Evolutionary conservation across 225 moss, liverwort and hornwort species (phyloP).

Genomic region (Neckera pumila): DNA sequence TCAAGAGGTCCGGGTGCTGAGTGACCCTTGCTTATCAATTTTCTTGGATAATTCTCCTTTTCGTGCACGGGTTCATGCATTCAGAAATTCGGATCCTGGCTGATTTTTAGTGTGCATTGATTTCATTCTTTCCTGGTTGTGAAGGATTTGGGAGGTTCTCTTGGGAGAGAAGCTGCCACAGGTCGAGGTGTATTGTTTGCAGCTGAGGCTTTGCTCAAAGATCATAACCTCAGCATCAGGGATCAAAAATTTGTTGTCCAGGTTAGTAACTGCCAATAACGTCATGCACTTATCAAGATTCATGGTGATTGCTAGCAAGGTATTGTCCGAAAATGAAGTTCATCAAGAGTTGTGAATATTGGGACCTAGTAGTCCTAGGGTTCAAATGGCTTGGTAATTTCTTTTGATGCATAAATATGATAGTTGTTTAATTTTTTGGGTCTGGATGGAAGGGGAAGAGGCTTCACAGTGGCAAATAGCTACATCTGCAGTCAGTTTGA

Average conservation of each 20-base stretch:
- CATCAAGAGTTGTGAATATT: neutral
- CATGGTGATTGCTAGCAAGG: neutral
- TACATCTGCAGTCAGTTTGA: neutral
- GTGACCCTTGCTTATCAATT: neutral
- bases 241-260: conserved; percentile 72
- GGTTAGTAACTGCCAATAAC: conserved; percentile 4
- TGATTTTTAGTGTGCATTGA: neutral
- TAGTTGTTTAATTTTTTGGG: neutral
- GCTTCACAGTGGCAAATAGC: too few relatives aligned
- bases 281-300: neutral
- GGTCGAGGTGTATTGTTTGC: conserved; percentile 84
- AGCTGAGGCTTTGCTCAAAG: conserved; percentile 69
- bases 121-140: neutral
- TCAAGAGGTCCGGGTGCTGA: neutral
- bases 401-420: neutral
- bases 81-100: neutral
- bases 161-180: conserved; percentile 95
- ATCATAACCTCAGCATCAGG: conserved; percentile 60
- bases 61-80: neutral
- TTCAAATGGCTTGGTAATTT: neutral
- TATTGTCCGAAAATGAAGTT: neutral
- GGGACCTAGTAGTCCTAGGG: too few relatives aligned
- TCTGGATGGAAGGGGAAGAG: neutral
- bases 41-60: neutral
- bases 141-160: conserved; percentile 93